These are phyloP conservation scores for Cicer cuneatum DNA, from an alignment of 306 rosid genomes.

Conservation along the genomic window DNA sequence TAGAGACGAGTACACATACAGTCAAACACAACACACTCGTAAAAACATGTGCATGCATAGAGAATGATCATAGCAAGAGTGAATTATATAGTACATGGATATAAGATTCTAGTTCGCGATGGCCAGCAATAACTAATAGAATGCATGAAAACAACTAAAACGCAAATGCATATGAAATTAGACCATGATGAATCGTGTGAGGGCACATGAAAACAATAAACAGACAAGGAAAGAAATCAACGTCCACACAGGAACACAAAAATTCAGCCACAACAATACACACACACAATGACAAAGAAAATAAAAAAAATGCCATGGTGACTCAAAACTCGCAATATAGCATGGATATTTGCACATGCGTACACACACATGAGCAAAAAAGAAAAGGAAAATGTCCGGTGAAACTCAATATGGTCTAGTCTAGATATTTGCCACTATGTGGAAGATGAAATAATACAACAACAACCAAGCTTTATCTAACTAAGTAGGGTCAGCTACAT, in stretches of 20 bases:
- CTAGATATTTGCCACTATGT: background rate
- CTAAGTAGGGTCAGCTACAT: no score
- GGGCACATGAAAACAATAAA: background rate
- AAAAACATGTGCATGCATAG: background rate
- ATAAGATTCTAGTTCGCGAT: slow-evolving; percentile 4
- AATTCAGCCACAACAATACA: background rate
- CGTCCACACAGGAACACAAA: background rate
- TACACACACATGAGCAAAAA: background rate
- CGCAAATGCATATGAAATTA: slow-evolving; percentile 7
- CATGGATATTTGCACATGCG: background rate
- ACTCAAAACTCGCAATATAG: background rate
- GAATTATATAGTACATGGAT: background rate
- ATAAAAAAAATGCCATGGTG: slow-evolving; percentile 3
- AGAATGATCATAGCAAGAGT: background rate
- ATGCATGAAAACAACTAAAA: slow-evolving; percentile 11
- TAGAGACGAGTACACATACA: background rate
- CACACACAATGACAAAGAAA: background rate
- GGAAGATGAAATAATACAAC: background rate
- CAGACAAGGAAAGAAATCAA: slow-evolving; percentile 24
- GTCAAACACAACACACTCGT: background rate
- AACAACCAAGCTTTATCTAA: no score
- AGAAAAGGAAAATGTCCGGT: no score
- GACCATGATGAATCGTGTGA: background rate
- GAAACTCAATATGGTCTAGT: background rate
- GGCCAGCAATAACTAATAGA: slow-evolving; percentile 14